Evolutionary conservation across 1,284 basidiomycete species (phyloP), one percentile per base, ranked within the genome.

Genomic region (Sparassis latifolia): DNA sequence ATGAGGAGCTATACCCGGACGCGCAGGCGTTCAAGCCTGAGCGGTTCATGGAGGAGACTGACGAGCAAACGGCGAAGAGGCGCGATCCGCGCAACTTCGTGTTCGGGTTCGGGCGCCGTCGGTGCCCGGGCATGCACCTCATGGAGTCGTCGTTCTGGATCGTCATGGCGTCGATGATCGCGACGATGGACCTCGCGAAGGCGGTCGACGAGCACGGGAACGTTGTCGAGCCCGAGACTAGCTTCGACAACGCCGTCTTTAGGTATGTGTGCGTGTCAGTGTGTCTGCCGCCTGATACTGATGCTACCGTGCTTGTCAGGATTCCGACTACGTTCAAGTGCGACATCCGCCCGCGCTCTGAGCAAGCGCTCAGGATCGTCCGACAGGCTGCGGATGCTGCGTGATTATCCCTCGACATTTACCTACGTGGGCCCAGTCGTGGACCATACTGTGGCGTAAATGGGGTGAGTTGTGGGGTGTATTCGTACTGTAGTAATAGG

Each of bases 131-230:
- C 4, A 61, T 68, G 46, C 69, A 69, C 63, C 64, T 78, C 48
- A 69, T 72, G 50, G 75, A 77, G 55, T 68, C 71, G 12, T 71
- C 71, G 6, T 53, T 79, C 20, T 79, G 74, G 72, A 72, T 79
- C 44, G 62, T 70, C 10, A 63, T 78, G 29, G 75, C 73, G 39
- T 73, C 71, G 2, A 66, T 75, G 37, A 55, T 79, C 35, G 60
- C 72, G 5, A 69, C 71, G 10, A 75, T 72, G 57, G 61, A 70
- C 45, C 70, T 79, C 33, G 53, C 62, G 40, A 72, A 70, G 57
- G 62, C 69, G 7, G 48, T 68, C 10, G 74, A 74, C 49, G 67
- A 67, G 44, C 62, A 69, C n/a, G 76, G 77, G 2, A 55, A 62
- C 33, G 58, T 60, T n/a, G 68, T 76, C 39, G 69, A 67, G 51